A percentile compares a stretch with the other conserved stretches of the same genome.
Evolutionary conservation across 495 filamentous ascomycete genomes (phyloP).

Genomic region (Hypoxylon lenormandii): DNA sequence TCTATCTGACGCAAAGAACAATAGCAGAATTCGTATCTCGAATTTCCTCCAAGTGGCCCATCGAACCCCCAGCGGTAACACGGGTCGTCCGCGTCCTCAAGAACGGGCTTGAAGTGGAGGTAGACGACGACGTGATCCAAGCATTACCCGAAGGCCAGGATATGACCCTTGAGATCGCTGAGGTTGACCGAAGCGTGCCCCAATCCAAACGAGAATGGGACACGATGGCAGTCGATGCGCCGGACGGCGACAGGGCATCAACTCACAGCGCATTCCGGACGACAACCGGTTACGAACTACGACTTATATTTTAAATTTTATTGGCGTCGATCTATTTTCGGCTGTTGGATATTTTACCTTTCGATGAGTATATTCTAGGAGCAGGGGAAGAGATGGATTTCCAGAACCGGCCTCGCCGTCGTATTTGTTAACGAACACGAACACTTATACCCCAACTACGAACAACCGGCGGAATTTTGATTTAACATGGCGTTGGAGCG

Average conservation of each 20-base stretch:
- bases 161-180: constrained; percentile 70
- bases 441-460: constrained; percentile 41
- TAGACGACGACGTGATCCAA: constrained; percentile 91
- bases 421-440: constrained; percentile 44
- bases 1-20: constrained; percentile 84
- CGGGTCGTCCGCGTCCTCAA: constrained; percentile 77
- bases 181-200: constrained; percentile 51
- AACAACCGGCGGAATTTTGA: constrained; percentile 41
- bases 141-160: constrained; percentile 91
- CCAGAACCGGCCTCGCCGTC: constrained; percentile 15
- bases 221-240: constrained; percentile 59
- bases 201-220: constrained; percentile 67
- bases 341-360: constrained; percentile 23
- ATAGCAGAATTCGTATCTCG: constrained; percentile 74
- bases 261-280: constrained; percentile 53
- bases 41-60: constrained; percentile 79
- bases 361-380: constrained; percentile 32
- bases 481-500: constrained; percentile 46
- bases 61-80: constrained; percentile 76
- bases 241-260: constrained; percentile 55
- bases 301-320: constrained; percentile 59
- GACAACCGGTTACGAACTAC: constrained; percentile 59
- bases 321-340: constrained; percentile 3
- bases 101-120: constrained; percentile 80
- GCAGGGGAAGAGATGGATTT: constrained; percentile 7